phyloP scores from a whole-genome alignment of 306 rosid genomes.

The Malus sylvestris region DNA sequence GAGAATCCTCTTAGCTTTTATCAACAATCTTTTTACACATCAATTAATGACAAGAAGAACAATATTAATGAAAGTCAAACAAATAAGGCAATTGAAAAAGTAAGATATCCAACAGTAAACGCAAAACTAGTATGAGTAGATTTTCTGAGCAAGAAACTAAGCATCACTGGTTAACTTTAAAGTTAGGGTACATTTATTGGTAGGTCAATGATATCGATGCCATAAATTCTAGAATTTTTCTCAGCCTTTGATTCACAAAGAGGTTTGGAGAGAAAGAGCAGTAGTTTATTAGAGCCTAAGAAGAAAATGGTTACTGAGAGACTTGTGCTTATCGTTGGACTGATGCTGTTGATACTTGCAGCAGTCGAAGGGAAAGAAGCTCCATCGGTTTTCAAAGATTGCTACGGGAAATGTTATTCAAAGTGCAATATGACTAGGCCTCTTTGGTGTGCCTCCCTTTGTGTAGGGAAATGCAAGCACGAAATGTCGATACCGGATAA shows the following conservation, averaged over 20 bases:
- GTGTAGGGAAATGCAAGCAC: constrained; percentile 1
- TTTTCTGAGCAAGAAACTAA: neutral
- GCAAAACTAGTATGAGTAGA: neutral
- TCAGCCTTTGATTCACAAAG: neutral
- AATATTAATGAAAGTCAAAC: neutral
- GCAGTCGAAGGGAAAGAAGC: neutral
- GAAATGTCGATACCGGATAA: neutral
- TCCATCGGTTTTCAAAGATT: neutral
- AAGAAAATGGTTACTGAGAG: neutral
- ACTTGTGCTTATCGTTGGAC: too few relatives aligned
- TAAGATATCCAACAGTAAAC: neutral
- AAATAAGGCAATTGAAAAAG: neutral
- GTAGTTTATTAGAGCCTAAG: neutral
- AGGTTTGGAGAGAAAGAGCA: neutral
- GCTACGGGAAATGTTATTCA: neutral
- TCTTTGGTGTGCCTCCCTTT: neutral
- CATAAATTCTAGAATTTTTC: neutral
- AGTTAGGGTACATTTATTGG: neutral
- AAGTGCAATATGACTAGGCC: neutral
- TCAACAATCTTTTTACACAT: neutral
- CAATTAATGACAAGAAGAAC: neutral
- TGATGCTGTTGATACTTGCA: neutral
- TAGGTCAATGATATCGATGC: neutral
- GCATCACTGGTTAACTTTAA: neutral
- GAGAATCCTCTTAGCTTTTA: too few relatives aligned